Conservation (phyloP, 1,284 basidiomycete species). For the Xerocomus tenax region DNA sequence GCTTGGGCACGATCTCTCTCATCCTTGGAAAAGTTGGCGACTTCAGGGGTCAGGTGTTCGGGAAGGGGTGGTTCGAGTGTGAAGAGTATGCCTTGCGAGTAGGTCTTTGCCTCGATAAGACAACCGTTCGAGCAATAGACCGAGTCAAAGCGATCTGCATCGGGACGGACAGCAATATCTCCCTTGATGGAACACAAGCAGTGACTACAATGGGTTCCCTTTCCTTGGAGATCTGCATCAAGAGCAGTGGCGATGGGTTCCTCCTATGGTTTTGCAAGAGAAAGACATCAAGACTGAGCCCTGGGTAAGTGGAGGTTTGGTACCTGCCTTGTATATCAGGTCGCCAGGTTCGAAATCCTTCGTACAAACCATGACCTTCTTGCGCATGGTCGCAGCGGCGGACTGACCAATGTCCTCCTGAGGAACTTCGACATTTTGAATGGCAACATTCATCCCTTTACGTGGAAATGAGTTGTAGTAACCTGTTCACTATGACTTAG, state of each 20-base stretch:
- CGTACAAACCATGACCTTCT: slow-evolving; percentile 55
- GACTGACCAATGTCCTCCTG: slow-evolving; percentile 18
- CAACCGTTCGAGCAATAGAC: slow-evolving; percentile 69
- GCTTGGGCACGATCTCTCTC: slow-evolving; percentile 51
- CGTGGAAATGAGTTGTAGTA: slow-evolving; percentile 70
- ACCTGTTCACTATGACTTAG: slow-evolving; percentile 39
- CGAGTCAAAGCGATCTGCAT: slow-evolving; percentile 46
- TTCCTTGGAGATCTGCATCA: slow-evolving; percentile 58
- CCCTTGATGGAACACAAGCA: slow-evolving; percentile 54
- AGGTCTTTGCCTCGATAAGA: slow-evolving; percentile 43
- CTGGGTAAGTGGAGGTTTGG: neutral
- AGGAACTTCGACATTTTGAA: slow-evolving; percentile 39
- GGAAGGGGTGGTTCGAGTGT: slow-evolving; percentile 56
- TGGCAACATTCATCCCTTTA: slow-evolving; percentile 56
- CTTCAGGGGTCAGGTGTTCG: slow-evolving; percentile 37
- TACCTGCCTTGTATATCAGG: slow-evolving; percentile 60
- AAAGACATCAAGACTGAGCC: neutral
- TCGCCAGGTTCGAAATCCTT: slow-evolving; percentile 65
- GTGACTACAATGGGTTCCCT: slow-evolving; percentile 61
- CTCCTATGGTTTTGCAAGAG: slow-evolving; percentile 42
- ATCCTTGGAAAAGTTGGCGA: slow-evolving; percentile 30
- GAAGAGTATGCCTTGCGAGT: slow-evolving; percentile 64
- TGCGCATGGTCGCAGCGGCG: slow-evolving; percentile 31
- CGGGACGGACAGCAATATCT: slow-evolving; percentile 37
- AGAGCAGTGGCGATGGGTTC: slow-evolving; percentile 59